These are phyloP conservation scores for Kodamaea plutei DNA, from an alignment of 1,139 yeast genomes.

Conservation along the genomic window DNA sequence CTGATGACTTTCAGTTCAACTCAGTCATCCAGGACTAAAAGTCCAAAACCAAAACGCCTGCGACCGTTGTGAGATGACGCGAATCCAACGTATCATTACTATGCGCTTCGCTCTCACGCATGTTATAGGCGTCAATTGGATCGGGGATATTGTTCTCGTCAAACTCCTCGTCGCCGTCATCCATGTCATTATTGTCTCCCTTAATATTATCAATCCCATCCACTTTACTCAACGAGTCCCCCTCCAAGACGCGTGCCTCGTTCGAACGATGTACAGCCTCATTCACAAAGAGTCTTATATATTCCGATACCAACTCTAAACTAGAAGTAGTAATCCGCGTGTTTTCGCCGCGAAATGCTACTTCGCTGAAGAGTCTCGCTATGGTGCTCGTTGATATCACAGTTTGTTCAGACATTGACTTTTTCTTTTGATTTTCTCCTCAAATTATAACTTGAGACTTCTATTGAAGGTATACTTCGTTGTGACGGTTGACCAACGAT, in stretches of 20 bases:
- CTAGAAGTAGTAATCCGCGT: slow-evolving; percentile 51
- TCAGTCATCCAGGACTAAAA: too few species aligned
- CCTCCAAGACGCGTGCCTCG: slow-evolving; percentile 43
- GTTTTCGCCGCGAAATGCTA: slow-evolving; percentile 43
- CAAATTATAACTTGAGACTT: too few species aligned
- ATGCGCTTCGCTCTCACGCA: slow-evolving; percentile 11
- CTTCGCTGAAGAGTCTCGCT: slow-evolving; percentile 52
- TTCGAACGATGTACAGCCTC: slow-evolving; percentile 64
- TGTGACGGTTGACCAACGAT: too few species aligned
- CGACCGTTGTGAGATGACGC: slow-evolving; percentile 48
- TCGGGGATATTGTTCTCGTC: slow-evolving; percentile 17
- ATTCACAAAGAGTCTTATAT: slow-evolving; percentile 54
- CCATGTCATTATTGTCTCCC: slow-evolving; percentile 7
- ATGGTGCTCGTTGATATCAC: slow-evolving; percentile 40
- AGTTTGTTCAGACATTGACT: slow-evolving; percentile 1
- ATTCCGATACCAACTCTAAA: slow-evolving; percentile 49
- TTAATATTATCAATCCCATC: slow-evolving; percentile 33
- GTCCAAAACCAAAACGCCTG: slow-evolving; percentile 55
- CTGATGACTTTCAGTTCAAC: too few species aligned
- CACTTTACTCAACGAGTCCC: slow-evolving; percentile 21
- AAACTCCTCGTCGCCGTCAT: slow-evolving; percentile 16
- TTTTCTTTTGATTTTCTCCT: too few species aligned
- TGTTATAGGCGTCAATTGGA: slow-evolving; percentile 10
- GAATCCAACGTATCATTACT: slow-evolving; percentile 43
- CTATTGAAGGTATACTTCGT: too few species aligned